Evolutionary conservation across 108 stramenopile species (phyloP).

Genomic region (Epithemia pelagica): DNA sequence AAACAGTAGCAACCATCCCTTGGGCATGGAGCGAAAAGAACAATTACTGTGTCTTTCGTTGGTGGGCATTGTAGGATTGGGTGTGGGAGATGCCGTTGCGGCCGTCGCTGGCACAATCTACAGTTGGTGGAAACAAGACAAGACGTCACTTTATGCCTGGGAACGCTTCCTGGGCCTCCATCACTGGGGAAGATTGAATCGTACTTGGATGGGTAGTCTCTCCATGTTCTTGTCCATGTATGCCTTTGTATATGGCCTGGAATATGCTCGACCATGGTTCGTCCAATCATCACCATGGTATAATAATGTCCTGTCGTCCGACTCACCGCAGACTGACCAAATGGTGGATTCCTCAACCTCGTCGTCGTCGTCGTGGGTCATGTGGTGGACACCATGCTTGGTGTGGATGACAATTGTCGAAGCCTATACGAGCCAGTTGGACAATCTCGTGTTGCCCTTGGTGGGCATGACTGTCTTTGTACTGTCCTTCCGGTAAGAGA

Average conservation of each 20-base stretch:
- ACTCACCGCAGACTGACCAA: background rate
- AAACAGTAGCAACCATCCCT: conserved; percentile 2
- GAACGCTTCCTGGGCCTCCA: background rate
- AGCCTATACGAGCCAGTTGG: conserved; percentile 72
- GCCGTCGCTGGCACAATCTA: conserved; percentile 46
- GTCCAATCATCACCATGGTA: too few relatives aligned
- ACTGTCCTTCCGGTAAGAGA: too few relatives aligned
- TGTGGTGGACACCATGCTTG: conserved; percentile 18
- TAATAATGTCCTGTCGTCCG: background rate
- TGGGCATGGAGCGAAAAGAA: background rate
- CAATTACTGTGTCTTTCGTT: conserved; percentile 21
- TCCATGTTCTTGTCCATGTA: background rate
- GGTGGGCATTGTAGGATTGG: conserved; percentile 60
- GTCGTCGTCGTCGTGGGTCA: background rate
- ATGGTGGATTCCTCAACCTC: background rate
- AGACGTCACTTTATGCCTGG: background rate
- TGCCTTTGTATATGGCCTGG: conserved; percentile 34
- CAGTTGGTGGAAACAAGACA: conserved; percentile 11
- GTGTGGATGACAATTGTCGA: conserved; percentile 51
- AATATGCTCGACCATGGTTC: too few relatives aligned
- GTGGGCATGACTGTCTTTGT: conserved; percentile 27
- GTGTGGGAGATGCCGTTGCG: conserved; percentile 73
- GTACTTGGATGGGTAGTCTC: background rate
- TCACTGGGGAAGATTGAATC: background rate
- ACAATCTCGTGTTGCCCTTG: conserved; percentile 76